These are phyloP conservation scores for Fusarium dimerum DNA, from an alignment of 2,329 filamentous ascomycete species.

Conservation along the genomic window DNA sequence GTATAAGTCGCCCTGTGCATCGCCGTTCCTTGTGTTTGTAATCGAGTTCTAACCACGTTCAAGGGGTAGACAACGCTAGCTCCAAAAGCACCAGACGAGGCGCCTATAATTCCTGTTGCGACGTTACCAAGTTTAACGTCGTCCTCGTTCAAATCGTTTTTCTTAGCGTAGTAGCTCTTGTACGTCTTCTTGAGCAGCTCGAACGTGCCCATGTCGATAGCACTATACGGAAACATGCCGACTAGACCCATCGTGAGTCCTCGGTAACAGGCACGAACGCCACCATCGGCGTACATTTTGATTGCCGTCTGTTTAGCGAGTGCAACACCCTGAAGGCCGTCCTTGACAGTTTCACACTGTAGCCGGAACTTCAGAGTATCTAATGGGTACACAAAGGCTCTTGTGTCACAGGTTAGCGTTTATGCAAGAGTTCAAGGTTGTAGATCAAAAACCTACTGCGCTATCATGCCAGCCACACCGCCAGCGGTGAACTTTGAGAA, in stretches of 20 bases:
- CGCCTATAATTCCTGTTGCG: conserved; percentile 84
- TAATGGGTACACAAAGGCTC: conserved; percentile 90
- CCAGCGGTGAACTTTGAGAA: conserved; percentile 90
- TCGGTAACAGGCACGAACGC: conserved; percentile 78
- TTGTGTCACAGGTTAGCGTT: conserved; percentile 31
- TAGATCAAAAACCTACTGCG: conserved; percentile 67
- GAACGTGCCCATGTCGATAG: conserved; percentile 94
- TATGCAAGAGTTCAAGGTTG: neutral
- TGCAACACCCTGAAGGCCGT: conserved; percentile 78
- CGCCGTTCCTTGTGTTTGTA: conserved; percentile 94
- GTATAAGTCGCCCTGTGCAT: conserved; percentile 89
- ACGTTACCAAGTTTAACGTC: conserved; percentile 81
- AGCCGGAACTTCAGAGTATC: conserved; percentile 82
- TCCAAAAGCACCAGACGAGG: conserved; percentile 86
- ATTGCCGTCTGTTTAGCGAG: conserved; percentile 80
- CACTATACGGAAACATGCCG: conserved; percentile 97
- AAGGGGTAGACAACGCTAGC: conserved; percentile 94
- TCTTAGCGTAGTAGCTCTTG: conserved; percentile 68
- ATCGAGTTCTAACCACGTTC: conserved; percentile 85
- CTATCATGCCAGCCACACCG: conserved; percentile 89
- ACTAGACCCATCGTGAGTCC: conserved; percentile 91
- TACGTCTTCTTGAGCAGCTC: conserved; percentile 84
- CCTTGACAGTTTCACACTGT: conserved; percentile 91
- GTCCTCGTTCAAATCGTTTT: conserved; percentile 74
- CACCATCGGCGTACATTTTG: conserved; percentile 82